These are phyloP conservation scores for Peronospora farinosa DNA, from an alignment of 352 stramenopile genomes.

Conservation along the genomic window DNA sequence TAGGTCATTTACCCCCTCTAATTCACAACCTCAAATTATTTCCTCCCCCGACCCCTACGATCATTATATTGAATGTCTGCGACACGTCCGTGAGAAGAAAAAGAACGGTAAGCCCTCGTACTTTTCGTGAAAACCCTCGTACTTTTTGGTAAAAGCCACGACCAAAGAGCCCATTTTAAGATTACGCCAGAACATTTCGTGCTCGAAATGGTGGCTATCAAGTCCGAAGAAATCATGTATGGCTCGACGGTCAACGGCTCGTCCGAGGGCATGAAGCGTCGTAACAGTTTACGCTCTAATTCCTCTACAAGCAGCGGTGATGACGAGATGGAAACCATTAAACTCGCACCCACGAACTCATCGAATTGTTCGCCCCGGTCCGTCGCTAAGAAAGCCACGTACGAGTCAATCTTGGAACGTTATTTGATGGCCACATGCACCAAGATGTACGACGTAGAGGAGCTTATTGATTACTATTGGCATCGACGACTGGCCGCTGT, in stretches of 20 bases:
- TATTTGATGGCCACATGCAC: slow-evolving; percentile 67
- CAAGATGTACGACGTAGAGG: slow-evolving; percentile 86
- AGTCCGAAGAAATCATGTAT: too few species aligned
- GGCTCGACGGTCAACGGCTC: slow-evolving; percentile 21
- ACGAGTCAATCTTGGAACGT: slow-evolving; percentile 48
- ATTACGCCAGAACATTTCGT: slow-evolving; percentile 12
- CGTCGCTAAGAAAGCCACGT: slow-evolving; percentile 17
- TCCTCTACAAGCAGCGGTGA: slow-evolving; percentile 35
- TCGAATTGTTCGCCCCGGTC: slow-evolving; percentile 11
- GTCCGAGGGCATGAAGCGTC: slow-evolving; percentile 24
- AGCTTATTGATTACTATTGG: slow-evolving; percentile 83
- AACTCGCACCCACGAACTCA: slow-evolving; percentile 20
- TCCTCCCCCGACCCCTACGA: too few species aligned
- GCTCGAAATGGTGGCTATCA: slow-evolving; percentile 7
- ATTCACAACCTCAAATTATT: too few species aligned
- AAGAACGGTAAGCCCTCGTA: too few species aligned
- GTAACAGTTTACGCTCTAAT: slow-evolving; percentile 31
- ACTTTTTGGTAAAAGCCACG: too few species aligned
- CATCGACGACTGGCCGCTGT: slow-evolving; percentile 70
- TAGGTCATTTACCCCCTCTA: too few species aligned
- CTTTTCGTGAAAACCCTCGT: too few species aligned
- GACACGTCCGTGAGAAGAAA: too few species aligned
- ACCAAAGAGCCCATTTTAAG: too few species aligned
- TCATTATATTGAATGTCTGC: too few species aligned
- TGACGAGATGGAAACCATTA: slow-evolving; percentile 27